Base-by-base conservation (phyloP, 2,329 filamentous ascomycete species). In the Scortechinia acanthostroma region DNA sequence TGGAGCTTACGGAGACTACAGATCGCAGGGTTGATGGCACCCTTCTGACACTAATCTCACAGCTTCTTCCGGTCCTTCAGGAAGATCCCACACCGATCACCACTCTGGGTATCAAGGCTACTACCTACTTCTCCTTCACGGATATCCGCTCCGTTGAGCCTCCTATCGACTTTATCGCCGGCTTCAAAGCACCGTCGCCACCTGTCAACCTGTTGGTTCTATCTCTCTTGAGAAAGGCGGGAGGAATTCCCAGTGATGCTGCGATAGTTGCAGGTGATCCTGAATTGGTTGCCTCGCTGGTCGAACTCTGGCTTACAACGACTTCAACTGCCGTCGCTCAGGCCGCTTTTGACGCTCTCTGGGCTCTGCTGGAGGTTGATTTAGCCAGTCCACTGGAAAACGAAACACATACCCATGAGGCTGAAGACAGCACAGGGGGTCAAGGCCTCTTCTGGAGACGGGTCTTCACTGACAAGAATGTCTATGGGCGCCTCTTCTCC, bases 391-490 rank as follows among this genome's bases (percentile, higher is more conserved):
- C 47, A 2, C 42, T 46, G 5, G 52, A 55, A 25, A 54, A 55
- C 13, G 45, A 46, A 4, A 53, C 45, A 3, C 44, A 50, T 49
- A n/a, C n/a, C n/a, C n/a, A n/a, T n/a, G 40, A 53, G 49, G 28
- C 53, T 47, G 43, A 56, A 52, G 48, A 54, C 49, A 40, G 53
- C 51, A 52, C 58, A 58, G 47, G 62, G 53, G 70, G 71, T 3
- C 71, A 74, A 50, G 73, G 72, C 0, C 59, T 80, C 1, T 65
- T 84, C 53, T 83, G 78, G 79, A 73, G 77, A 53, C 71, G 80
- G 16, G 51, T 83, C 1, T 83, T 84, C 52, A 68, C 69, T 2
- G 80, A 83, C 50, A 70, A 66, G 47, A 70, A 80, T 52, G 69
- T 83, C 4, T 80, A 80, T 51, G 64, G 63, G 1, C 61, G 71